These are phyloP conservation scores for Talaromyces sp. DNA, from an alignment of 2,329 filamentous ascomycete genomes.

Conservation along the genomic window DNA sequence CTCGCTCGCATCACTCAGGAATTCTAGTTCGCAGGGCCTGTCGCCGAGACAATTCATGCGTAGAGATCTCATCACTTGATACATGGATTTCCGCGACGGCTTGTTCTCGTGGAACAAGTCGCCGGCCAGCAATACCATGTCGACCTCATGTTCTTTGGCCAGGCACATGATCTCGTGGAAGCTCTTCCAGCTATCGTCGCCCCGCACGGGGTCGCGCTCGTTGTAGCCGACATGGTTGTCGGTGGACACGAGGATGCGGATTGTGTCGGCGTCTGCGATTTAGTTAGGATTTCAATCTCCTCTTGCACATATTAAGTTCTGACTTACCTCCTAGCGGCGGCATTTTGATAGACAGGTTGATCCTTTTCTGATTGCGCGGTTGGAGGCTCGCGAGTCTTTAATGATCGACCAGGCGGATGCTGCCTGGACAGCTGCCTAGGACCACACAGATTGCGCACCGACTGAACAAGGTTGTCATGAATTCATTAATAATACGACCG, in stretches of 20 bases:
- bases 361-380: neutral
- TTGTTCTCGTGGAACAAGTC: conserved; percentile 99
- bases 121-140: conserved; percentile 90
- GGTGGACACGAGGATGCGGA: conserved; percentile 87
- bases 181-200: conserved; percentile 91
- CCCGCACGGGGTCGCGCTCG: conserved; percentile 88
- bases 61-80: conserved; percentile 92
- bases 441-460: neutral
- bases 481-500: neutral
- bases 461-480: neutral
- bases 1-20: conserved; percentile 86
- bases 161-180: conserved; percentile 94
- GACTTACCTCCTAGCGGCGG: conserved; percentile 5
- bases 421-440: conserved; percentile 1
- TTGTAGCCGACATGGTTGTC: conserved; percentile 98
- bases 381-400: neutral
- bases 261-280: conserved; percentile 63
- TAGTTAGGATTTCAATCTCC: neutral
- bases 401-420: neutral
- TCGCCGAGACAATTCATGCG: conserved; percentile 91
- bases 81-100: conserved; percentile 90
- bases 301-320: neutral
- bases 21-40: conserved; percentile 91
- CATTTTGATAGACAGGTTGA: neutral
- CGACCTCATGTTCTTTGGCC: conserved; percentile 81